phyloP scores from a whole-genome alignment of 2,329 filamentous ascomycete species.

The Thelonectria discophora region DNA sequence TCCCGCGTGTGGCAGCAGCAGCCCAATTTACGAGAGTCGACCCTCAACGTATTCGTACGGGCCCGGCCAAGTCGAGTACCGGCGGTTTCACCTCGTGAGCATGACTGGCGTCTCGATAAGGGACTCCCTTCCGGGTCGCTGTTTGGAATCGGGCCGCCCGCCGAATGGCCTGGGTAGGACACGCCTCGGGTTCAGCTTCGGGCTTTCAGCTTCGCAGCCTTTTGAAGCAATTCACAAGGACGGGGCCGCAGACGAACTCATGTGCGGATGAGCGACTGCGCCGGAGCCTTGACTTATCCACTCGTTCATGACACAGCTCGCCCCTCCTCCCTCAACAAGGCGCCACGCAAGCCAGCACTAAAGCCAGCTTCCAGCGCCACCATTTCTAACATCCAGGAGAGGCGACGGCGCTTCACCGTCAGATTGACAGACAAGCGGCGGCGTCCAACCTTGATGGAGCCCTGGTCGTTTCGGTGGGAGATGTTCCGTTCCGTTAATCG shows the following conservation, averaged over 20 bases:
- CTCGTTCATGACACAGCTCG: slow-evolving; percentile 33
- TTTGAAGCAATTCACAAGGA: neutral
- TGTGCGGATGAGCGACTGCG: slow-evolving; percentile 6
- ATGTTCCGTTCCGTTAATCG: slow-evolving; percentile 4
- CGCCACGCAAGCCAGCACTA: slow-evolving; percentile 45
- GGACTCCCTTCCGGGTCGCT: neutral
- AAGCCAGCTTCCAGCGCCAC: slow-evolving; percentile 40
- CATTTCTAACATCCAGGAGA: slow-evolving; percentile 31
- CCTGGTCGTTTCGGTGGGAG: slow-evolving; percentile 5
- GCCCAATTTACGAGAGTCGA: slow-evolving; percentile 4
- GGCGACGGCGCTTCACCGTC: slow-evolving; percentile 29
- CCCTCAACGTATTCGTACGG: slow-evolving; percentile 3
- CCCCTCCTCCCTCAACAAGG: slow-evolving; percentile 32
- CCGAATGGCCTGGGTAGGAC: neutral
- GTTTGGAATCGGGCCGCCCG: neutral
- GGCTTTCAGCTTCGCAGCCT: neutral
- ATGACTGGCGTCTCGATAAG: slow-evolving; percentile 2
- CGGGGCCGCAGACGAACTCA: neutral
- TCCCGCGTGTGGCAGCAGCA: slow-evolving; percentile 10
- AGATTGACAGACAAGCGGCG: neutral
- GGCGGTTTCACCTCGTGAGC: slow-evolving; percentile 28
- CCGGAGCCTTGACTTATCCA: slow-evolving; percentile 6
- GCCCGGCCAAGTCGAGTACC: slow-evolving; percentile 21
- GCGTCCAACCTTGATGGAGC: slow-evolving; percentile 23
- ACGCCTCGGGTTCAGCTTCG: neutral